Base-by-base conservation (phyloP, 106 monocot genomes). In the Vanilla planifolia region DNA sequence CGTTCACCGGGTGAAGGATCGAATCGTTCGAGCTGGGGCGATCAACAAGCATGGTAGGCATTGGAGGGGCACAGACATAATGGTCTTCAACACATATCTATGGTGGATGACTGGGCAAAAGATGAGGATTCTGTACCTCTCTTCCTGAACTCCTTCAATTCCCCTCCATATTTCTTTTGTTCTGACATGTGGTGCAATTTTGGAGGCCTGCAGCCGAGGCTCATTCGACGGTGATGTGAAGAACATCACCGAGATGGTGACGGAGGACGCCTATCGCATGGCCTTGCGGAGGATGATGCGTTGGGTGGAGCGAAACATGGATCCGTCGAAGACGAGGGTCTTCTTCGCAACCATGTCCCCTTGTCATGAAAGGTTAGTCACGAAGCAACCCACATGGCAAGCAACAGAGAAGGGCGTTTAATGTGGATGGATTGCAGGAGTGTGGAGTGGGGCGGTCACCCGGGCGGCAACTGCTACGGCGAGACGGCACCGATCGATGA, bases 301-400 rank as follows among this genome's bases (percentile, higher is more conserved):
- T 30, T 86, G 86, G 86, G 67, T 78, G 51, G 78, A 78, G 65
- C 67, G 72, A 50, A 67, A 86, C 69, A 69, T 78, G 61, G 69
- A 81, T 72, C 81, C 81, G 6, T 43, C 55, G n/a, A 66, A 33
- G 50, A 73, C 43, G 16, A 71, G 86, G 46, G 66, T 76, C 39
- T 87, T 82, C 68, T 86, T 86, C 75, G 61, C 77, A 19, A 80
- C 42, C 78, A 81, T 86, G 77, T 86, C 85, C 26, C 85, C 86
- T 51, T 59, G 65, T 9, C 86, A 87, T 64, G 64, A 50, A 43
- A 74, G 42, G 85, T 80, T 20, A 62, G 71, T 53, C 26, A 8
- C 1, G 3, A 26, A 11, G 0, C 9, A 50, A 14, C 13, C 39
- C 2, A 40, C 2, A 40, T 40, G 13, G 2, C 6, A 40, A 40